phyloP scores from a whole-genome alignment of 2,329 filamentous ascomycete species.

The Shiraia sp. region DNA sequence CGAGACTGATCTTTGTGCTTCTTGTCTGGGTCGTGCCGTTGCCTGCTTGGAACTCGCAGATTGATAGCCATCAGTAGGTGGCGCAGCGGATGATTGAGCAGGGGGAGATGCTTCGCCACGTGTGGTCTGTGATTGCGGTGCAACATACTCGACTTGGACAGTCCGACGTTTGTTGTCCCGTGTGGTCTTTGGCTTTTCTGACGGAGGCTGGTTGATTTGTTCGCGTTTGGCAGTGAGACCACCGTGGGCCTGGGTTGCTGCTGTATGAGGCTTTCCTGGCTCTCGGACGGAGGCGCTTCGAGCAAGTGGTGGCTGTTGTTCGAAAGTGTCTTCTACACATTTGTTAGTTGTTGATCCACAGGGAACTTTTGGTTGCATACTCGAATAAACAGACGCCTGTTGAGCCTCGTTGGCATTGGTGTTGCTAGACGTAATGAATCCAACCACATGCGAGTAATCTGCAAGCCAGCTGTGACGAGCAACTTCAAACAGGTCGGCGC shows the following conservation, averaged over 20 bases:
- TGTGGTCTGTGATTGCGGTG: slow-evolving; percentile 82
- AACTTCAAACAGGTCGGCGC: slow-evolving; percentile 95
- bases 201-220: slow-evolving; percentile 70
- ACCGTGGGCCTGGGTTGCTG: slow-evolving; percentile 50
- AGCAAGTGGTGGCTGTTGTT: slow-evolving; percentile 68
- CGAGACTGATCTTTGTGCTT: slow-evolving; percentile 57
- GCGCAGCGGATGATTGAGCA: slow-evolving; percentile 43
- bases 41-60: slow-evolving; percentile 30
- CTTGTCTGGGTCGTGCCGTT: slow-evolving; percentile 43
- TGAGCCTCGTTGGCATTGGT: slow-evolving; percentile 85
- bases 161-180: slow-evolving; percentile 91
- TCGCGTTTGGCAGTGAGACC: slow-evolving; percentile 75
- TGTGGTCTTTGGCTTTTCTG: slow-evolving; percentile 64
- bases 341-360: slow-evolving; percentile 13
- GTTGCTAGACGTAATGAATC: slow-evolving; percentile 94
- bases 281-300: slow-evolving; percentile 93
- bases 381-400: slow-evolving; percentile 69
- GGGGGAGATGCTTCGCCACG: slow-evolving; percentile 62
- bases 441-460: slow-evolving; percentile 94
- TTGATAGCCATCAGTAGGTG: slow-evolving; percentile 42
- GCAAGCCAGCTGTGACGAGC: slow-evolving; percentile 97
- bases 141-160: slow-evolving; percentile 96
- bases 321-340: slow-evolving; percentile 54
- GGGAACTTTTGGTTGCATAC: slow-evolving; percentile 49
- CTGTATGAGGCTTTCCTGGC: slow-evolving; percentile 67